Conservation (phyloP, 495 filamentous ascomycete genomes). For the Penicillium fimorum region DNA sequence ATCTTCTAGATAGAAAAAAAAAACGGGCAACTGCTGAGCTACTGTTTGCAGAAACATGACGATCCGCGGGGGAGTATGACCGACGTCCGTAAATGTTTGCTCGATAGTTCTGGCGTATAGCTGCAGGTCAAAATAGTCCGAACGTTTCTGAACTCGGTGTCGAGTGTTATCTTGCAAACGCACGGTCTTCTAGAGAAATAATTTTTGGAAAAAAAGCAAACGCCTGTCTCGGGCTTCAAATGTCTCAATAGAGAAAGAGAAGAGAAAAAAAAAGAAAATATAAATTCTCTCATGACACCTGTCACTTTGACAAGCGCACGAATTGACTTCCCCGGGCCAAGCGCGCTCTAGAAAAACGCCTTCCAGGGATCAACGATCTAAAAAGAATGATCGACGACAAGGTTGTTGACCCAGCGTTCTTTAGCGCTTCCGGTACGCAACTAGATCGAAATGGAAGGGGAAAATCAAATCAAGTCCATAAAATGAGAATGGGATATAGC, state of each 20-base stretch:
- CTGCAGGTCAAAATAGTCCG: conserved; percentile 24
- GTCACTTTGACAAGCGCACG: conserved; percentile 24
- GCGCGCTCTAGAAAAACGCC: conserved; percentile 16
- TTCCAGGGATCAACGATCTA: conserved; percentile 17
- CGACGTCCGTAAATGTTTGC: conserved; percentile 32
- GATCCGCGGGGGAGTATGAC: conserved; percentile 21
- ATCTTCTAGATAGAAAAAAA: background rate
- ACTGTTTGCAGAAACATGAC: conserved; percentile 30
- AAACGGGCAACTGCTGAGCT: conserved; percentile 18
- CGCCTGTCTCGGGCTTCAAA: conserved; percentile 14
- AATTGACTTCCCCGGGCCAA: conserved; percentile 10
- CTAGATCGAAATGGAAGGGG: conserved; percentile 27
- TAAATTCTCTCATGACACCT: conserved; percentile 21
- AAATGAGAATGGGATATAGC: conserved; percentile 5
- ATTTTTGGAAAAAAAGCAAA: background rate
- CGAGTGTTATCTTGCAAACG: conserved; percentile 8
- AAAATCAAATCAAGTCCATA: conserved; percentile 23
- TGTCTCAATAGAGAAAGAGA: conserved; percentile 11
- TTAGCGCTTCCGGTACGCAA: conserved; percentile 25
- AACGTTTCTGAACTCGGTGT: conserved; percentile 17
- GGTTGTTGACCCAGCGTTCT: conserved; percentile 16
- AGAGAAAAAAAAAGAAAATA: conserved; percentile 9
- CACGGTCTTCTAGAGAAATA: background rate
- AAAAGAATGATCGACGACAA: conserved; percentile 29
- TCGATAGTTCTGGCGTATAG: conserved; percentile 20